phyloP scores from a whole-genome alignment of 2,329 filamentous ascomycete species.

The Aspergillus fumigatus region DNA sequence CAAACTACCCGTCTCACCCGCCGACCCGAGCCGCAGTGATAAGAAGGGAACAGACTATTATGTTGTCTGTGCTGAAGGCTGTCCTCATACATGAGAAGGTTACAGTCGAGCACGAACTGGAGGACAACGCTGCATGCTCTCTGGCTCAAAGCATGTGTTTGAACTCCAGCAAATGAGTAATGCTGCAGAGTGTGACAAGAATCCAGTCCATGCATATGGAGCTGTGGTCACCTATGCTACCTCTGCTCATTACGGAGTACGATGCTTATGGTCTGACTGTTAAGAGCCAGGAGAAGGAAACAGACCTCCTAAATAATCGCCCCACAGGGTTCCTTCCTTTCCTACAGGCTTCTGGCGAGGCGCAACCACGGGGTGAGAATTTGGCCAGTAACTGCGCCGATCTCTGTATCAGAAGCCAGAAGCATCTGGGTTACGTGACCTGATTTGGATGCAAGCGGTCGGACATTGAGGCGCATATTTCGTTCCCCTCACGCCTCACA shows the following conservation, averaged over 20 bases:
- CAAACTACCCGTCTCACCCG: not conserved
- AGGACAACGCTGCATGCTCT: not conserved
- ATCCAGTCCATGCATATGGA: slow-evolving; percentile 4
- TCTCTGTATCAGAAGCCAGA: not conserved
- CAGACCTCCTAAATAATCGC: not conserved
- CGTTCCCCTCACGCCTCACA: not conserved
- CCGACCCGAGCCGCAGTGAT: not conserved
- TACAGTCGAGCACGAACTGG: not conserved
- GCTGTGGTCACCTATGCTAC: not conserved
- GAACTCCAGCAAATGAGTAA: not conserved
- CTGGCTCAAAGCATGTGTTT: not conserved
- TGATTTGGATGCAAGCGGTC: not conserved
- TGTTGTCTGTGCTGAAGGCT: not conserved
- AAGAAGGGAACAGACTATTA: not conserved
- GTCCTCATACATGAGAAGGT: not conserved
- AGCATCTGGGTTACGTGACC: not conserved
- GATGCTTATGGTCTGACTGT: not conserved
- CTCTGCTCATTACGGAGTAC: not conserved
- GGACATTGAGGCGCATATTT: not conserved
- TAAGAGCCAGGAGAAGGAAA: not conserved
- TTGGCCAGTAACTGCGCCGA: not conserved
- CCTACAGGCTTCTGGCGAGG: not conserved
- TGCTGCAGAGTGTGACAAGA: slow-evolving; percentile 3
- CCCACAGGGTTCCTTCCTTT: not conserved
- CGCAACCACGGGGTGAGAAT: not conserved